These are phyloP conservation scores for Yamadazyma membranifaciens DNA, from an alignment of 1,139 yeast genomes.

Conservation along the genomic window DNA sequence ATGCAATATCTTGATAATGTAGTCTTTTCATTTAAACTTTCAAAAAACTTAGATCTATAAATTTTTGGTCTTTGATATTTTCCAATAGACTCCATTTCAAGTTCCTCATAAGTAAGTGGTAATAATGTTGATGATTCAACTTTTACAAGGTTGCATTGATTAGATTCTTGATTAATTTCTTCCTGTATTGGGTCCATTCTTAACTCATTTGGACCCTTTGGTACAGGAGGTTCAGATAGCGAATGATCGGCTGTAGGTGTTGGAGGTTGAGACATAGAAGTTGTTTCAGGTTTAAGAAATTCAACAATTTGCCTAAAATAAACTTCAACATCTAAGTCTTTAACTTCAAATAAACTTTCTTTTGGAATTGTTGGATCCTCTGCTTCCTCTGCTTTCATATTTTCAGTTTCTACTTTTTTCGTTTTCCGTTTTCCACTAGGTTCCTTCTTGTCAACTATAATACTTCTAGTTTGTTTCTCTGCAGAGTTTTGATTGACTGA, in stretches of 20 bases:
- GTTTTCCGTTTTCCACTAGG: neutral
- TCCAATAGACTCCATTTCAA: neutral
- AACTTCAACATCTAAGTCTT: constrained; percentile 23
- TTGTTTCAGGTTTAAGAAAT: neutral
- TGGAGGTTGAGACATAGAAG: neutral
- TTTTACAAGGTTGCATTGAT: too few species aligned
- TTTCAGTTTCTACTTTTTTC: neutral
- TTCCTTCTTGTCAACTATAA: neutral
- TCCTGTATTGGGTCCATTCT: neutral
- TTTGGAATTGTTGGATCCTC: neutral
- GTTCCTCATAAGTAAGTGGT: neutral
- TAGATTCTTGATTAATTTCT: neutral
- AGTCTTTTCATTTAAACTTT: constrained; percentile 28
- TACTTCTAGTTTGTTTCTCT: too few species aligned
- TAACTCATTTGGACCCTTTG: neutral
- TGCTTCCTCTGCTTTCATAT: neutral
- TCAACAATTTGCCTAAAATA: constrained; percentile 24
- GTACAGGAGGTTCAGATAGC: neutral
- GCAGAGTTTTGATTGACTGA: neutral
- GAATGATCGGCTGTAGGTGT: neutral
- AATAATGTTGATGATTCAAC: too few species aligned
- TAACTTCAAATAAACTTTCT: neutral
- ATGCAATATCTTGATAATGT: constrained; percentile 55
- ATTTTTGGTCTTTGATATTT: constrained; percentile 7
- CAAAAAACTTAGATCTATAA: constrained; percentile 29